phyloP scores from a whole-genome alignment of 2,329 filamentous ascomycete genomes.

The Didymella pomorum region DNA sequence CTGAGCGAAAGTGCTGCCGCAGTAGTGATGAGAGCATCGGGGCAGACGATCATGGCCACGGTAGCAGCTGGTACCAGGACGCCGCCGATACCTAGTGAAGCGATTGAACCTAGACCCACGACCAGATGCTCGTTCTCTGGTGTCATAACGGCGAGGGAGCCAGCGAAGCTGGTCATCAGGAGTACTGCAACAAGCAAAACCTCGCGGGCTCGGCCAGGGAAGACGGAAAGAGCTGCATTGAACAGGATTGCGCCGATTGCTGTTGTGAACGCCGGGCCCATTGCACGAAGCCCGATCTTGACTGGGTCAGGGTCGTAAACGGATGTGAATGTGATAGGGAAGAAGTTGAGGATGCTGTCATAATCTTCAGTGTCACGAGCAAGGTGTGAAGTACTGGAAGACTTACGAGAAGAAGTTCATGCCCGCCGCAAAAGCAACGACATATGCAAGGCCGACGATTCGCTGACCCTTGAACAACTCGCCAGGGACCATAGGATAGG shows the following conservation, averaged over 20 bases:
- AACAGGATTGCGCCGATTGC: constrained; percentile 41
- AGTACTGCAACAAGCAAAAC: constrained; percentile 43
- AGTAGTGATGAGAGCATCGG: constrained; percentile 47
- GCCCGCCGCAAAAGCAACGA: constrained; percentile 48
- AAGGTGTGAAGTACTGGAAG: no score
- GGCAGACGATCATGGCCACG: constrained; percentile 46
- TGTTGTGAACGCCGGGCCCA: constrained; percentile 37
- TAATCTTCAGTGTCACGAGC: not conserved
- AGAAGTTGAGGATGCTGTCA: constrained; percentile 42
- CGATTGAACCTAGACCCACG: constrained; percentile 43
- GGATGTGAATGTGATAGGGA: constrained; percentile 39
- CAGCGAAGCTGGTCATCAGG: constrained; percentile 45
- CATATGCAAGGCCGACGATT: constrained; percentile 43
- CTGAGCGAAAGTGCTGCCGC: constrained; percentile 55
- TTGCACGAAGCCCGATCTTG: constrained; percentile 44
- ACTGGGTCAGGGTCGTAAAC: constrained; percentile 43
- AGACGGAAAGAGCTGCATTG: constrained; percentile 39
- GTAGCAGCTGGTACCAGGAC: constrained; percentile 48
- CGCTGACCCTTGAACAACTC: constrained; percentile 47
- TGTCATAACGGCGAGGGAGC: constrained; percentile 41
- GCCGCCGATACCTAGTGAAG: constrained; percentile 50
- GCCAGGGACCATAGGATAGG: constrained; percentile 51
- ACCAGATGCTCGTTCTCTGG: constrained; percentile 44
- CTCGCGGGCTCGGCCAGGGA: constrained; percentile 34
- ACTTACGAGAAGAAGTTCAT: constrained; percentile 42